phyloP scores from a whole-genome alignment of 768 basidiomycete species.

The Hebeloma cylindrosporum region DNA sequence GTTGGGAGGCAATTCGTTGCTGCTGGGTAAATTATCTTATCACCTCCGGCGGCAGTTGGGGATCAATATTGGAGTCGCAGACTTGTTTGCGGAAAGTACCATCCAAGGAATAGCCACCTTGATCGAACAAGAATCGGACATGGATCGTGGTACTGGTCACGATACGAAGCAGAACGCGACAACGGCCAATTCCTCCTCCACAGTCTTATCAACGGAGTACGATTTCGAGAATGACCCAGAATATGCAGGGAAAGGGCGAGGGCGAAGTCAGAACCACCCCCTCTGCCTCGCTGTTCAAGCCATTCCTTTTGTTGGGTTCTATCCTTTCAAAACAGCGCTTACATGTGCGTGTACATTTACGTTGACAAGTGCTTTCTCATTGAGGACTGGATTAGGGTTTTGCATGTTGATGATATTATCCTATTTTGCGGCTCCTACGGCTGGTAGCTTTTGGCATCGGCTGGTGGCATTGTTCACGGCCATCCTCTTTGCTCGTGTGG shows the following conservation, averaged over 20 bases:
- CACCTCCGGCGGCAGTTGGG: conserved; percentile 40
- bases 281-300: conserved; percentile 41
- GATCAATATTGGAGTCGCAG: conserved; percentile 35
- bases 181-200: conserved; percentile 19
- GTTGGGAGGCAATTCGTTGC: conserved; percentile 44
- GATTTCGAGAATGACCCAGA: conserved; percentile 30
- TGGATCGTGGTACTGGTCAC: background rate
- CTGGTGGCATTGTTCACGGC: conserved; percentile 34
- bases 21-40: conserved; percentile 47
- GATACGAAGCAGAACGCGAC: conserved; percentile 1
- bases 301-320: conserved; percentile 43
- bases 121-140: conserved; percentile 24
- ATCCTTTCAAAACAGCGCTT: conserved; percentile 43
- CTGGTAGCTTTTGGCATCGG: conserved; percentile 33
- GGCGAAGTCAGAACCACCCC: conserved; percentile 36
- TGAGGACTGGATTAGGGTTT: conserved; percentile 31
- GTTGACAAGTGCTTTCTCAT: too few species aligned
- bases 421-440: conserved; percentile 28
- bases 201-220: conserved; percentile 28
- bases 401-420: conserved; percentile 40
- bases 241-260: conserved; percentile 14
- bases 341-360: conserved; percentile 31
- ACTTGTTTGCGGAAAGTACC: conserved; percentile 43
- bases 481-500: conserved; percentile 34
- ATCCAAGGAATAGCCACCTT: conserved; percentile 40